Percentiles rank a stretch among this genome's conserved stretches.
These are phyloP conservation scores for Tuber magnatum DNA, from an alignment of 495 filamentous ascomycete genomes.

Conservation along the genomic window DNA sequence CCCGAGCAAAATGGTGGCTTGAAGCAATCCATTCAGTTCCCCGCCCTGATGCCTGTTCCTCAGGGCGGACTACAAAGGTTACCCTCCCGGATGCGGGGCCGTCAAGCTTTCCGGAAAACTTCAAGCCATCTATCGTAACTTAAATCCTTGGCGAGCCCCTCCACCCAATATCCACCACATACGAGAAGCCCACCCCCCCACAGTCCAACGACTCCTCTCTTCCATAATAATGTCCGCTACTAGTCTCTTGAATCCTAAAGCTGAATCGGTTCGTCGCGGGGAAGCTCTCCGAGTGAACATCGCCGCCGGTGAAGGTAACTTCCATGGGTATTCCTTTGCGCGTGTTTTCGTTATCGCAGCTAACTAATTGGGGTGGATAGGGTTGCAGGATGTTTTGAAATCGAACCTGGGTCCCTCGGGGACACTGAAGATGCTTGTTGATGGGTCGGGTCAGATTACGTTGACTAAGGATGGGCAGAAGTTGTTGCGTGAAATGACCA, in stretches of 20 bases:
- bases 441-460: constrained; percentile 96
- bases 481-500: constrained; percentile 90
- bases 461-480: constrained; percentile 98
- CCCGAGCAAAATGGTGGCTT: too few relatives aligned
- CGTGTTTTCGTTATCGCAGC: neutral
- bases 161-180: neutral
- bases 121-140: neutral
- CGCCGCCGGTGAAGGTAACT: constrained; percentile 72
- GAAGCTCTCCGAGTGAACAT: constrained; percentile 97
- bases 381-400: constrained; percentile 89
- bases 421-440: constrained; percentile 98
- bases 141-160: neutral
- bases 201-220: neutral
- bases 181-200: neutral
- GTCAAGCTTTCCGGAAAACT: neutral
- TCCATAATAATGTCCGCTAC: constrained; percentile 65
- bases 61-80: neutral
- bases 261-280: constrained; percentile 90
- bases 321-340: constrained; percentile 3
- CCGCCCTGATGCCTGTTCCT: neutral
- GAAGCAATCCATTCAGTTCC: neutral
- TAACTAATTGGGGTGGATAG: constrained; percentile 22
- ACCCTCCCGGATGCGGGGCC: constrained; percentile 1
- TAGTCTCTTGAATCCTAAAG: constrained; percentile 95
- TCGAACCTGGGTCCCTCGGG: constrained; percentile 90